Evolutionary conservation across 805 yeast genomes (phyloP), one percentile per base, ranked within the genome.

Genomic region (Kodamaea sagamina): DNA sequence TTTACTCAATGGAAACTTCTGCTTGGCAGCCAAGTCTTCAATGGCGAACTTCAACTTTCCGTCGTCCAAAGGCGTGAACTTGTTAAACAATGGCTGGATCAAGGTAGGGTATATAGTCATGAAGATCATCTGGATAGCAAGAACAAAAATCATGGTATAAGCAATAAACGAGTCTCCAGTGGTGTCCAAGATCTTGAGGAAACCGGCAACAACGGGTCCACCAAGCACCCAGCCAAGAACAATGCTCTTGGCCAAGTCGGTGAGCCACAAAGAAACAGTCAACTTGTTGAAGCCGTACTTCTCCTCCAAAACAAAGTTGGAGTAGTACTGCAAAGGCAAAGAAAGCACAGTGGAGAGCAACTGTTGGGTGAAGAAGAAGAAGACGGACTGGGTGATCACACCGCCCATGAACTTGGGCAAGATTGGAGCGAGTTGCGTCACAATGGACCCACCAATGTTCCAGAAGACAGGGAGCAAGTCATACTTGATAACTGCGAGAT

Each of bases 11-110:
- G 99, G 99, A 79, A 93, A 93, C 26, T 79, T 72, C 59, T 87
- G 85, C 42, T 75, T 67, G 11, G 71, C 60, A 13, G 98, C 97
- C 50, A 93, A 78, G 12, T 78, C 71, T 63, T 89, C 95, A 63
- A 93, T 89, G 4, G 86, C 81, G 8, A 76, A 66, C 62, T 87
- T 87, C 68, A 93, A 78, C 61, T 89, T 90, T 28, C 98, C 97
- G 36, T 86, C 89, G 54, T 86, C 89, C 52, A 93, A 77, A 24
- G 97, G 96, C 28, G 89, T 84, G 50, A 88, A 80, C 58, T 87
- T 90, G 74, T 93, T 89, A 75, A 93, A 93, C 50, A 89, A 68
- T 4, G 99, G 99, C 71, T 86, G 89, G 55, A 93, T 90, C 52
- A 89, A 74, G 19, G 86, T 81, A 26, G 98, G 98, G 58, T 75